A percentile compares a stretch with the other conserved stretches of the same genome.
Evolutionary conservation across 768 basidiomycete species (phyloP).

Genomic region (Boletus vinaceobasis): DNA sequence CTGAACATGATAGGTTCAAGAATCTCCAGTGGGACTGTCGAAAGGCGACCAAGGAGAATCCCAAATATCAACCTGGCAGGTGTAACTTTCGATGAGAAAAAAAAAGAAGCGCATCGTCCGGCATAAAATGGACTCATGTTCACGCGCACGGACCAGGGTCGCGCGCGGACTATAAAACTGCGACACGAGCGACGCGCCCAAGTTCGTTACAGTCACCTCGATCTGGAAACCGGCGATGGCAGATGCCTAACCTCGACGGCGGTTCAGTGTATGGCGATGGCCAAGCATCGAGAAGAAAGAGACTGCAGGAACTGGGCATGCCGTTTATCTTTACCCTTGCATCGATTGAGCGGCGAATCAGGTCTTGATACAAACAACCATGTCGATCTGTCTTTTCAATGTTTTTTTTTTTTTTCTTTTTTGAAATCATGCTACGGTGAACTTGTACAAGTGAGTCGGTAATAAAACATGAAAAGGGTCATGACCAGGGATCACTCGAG

Average conservation of each 20-base stretch:
- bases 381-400: not conserved
- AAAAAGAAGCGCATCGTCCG: not conserved
- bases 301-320: conserved; percentile 64
- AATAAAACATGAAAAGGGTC: not conserved
- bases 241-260: conserved; percentile 22
- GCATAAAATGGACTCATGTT: conserved; percentile 12
- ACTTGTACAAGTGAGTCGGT: not conserved
- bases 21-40: conserved; percentile 35
- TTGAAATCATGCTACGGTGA: not conserved
- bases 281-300: conserved; percentile 49
- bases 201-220: conserved; percentile 42
- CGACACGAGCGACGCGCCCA: conserved; percentile 12
- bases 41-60: conserved; percentile 36
- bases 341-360: conserved; percentile 69
- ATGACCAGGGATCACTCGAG: not conserved
- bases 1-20: conserved; percentile 56
- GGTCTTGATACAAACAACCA: conserved; percentile 52
- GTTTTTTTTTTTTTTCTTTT: not conserved
- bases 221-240: conserved; percentile 33
- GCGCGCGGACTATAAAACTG: conserved; percentile 23
- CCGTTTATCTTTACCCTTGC: conserved; percentile 44
- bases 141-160: conserved; percentile 53
- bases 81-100: conserved; percentile 62
- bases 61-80: conserved; percentile 75
- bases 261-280: conserved; percentile 11